A percentile compares a stretch with the other conserved stretches of the same genome.
phyloP scores from a whole-genome alignment of 2,329 filamentous ascomycete genomes.

The Fusarium sp. region DNA sequence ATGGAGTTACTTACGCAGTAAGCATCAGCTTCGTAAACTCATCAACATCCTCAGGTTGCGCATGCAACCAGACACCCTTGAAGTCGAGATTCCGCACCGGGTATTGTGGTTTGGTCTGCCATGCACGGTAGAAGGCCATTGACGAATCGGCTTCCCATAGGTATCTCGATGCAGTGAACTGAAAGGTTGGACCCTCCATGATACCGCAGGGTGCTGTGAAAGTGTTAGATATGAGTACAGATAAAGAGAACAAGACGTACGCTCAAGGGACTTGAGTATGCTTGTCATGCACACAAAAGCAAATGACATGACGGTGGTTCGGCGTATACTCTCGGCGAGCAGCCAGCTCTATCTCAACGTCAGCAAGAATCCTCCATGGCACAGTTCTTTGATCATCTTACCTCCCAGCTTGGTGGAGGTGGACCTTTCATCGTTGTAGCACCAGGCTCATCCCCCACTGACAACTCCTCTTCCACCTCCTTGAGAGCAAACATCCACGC shows the following conservation, averaged over 20 bases:
- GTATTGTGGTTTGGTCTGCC: conserved; percentile 55
- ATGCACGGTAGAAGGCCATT: conserved; percentile 54
- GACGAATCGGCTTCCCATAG: conserved; percentile 56
- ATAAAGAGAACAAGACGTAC: conserved; percentile 35
- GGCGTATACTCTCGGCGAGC: conserved; percentile 53
- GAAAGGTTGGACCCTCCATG: conserved; percentile 18
- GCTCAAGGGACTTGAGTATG: conserved; percentile 47
- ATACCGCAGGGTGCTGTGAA: conserved; percentile 26
- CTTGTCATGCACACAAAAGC: conserved; percentile 48
- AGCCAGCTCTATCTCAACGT: conserved; percentile 49
- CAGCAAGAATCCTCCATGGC: neutral
- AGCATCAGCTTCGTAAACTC: conserved; percentile 53
- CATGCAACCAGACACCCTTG: conserved; percentile 51
- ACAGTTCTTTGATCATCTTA: conserved; percentile 20
- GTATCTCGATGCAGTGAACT: conserved; percentile 53
- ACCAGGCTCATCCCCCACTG: conserved; percentile 37
- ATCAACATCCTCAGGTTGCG: conserved; percentile 50
- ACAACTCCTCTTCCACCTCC: conserved; percentile 48
- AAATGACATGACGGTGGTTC: conserved; percentile 49
- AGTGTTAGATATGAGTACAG: neutral
- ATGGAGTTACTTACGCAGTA: conserved; percentile 46
- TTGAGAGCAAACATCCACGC: conserved; percentile 51
- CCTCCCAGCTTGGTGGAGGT: conserved; percentile 56
- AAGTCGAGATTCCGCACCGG: conserved; percentile 49
- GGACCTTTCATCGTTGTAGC: conserved; percentile 41